Evolutionary conservation across 441 rosid genomes (phyloP).

Genomic region (Erodium moschatum): DNA sequence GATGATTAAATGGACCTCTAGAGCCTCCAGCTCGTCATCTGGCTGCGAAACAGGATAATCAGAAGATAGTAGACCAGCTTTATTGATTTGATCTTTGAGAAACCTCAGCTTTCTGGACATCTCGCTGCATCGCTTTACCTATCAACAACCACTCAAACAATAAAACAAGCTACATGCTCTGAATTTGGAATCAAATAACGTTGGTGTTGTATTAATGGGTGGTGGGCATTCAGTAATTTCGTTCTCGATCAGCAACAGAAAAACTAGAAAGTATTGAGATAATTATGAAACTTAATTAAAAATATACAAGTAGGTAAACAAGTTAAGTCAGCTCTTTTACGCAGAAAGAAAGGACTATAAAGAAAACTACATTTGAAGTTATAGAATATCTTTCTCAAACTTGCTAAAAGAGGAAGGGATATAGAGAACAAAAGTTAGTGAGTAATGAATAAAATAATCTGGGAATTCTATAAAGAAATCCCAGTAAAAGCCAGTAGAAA

Average conservation of each 20-base stretch:
- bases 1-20: conserved; percentile 54
- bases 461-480: background rate
- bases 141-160: conserved; percentile 27
- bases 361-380: background rate
- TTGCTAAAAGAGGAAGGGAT: background rate
- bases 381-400: background rate
- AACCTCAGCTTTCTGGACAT: conserved; percentile 92
- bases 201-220: conserved; percentile 5
- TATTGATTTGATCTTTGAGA: conserved; percentile 82
- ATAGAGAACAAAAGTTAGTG: background rate
- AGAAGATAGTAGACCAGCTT: conserved; percentile 68
- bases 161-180: conserved; percentile 14
- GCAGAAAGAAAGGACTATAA: background rate
- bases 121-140: conserved; percentile 97
- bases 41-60: conserved; percentile 54
- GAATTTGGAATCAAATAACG: no score
- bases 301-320: background rate
- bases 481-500: background rate
- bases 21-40: conserved; percentile 75
- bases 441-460: conserved; percentile 3
- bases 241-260: background rate
- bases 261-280: background rate
- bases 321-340: background rate
- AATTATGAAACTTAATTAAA: background rate
- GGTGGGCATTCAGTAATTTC: background rate